Evolutionary conservation across 306 rosid genomes (phyloP), one percentile per base, ranked within the genome.

Genomic region (Cajanus cajan): DNA sequence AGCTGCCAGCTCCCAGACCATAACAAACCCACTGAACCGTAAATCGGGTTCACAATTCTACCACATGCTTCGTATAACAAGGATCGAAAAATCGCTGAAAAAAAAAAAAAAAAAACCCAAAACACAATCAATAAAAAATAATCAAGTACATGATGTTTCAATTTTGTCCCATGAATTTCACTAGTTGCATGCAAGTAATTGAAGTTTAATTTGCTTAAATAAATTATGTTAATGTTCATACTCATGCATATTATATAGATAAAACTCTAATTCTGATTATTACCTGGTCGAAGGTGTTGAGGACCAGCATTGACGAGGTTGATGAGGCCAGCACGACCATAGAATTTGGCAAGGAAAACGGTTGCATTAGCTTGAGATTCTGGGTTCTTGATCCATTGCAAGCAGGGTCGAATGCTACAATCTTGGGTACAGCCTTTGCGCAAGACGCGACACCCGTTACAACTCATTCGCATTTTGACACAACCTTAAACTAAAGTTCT

Each of bases 1-100:
- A 90, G 93, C 72, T 91, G 98, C 99, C 99, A 95, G 67, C 90
- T 89, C 2, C 99, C 98, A 0, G 99, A 95, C 99, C 99, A 95
- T 71, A 95, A 59, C 78, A 95, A 74, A 59, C 98, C 99, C 3
- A 93, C 99, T 0, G 99, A 93, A 0, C 99, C 99, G 28, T 93
- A 93, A 61, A 95, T 90, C 55, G 99, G 99, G 83, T 95, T 95
- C 57, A 93, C 90, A 11, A 95, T 91, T 74, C 99, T 44, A 9
- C 99, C 99, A 21, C 99, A 95, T 18, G 98, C 98, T 73, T 95
- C 99, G 37, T 93, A 91, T 0, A 95, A 66, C 84, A 95, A 79
- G 0, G 99, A 95, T n/a, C 99, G 88, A 57, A 95, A 95, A 25
- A 95, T 88, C 0, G 97, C 99, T 88, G 91, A 45, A 75, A 57